Conservation (phyloP, 2,329 filamentous ascomycete genomes). For the Lojkania enalia region DNA sequence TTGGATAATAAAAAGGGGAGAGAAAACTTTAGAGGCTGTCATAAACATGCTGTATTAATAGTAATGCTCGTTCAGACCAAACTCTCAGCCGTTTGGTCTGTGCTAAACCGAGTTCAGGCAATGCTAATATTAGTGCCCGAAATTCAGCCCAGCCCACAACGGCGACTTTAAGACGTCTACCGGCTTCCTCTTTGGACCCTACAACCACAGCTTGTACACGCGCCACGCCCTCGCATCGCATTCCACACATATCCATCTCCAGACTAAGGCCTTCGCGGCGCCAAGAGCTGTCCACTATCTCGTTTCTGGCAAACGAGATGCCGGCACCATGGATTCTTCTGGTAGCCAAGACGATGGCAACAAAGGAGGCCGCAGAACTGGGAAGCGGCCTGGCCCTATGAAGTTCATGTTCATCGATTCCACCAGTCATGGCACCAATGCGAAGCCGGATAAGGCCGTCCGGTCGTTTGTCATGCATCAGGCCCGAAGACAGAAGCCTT, state of each 20-base stretch:
- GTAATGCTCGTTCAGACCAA: too few relatives aligned
- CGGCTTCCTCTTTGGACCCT: too few relatives aligned
- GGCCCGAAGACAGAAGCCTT: constrained; percentile 34
- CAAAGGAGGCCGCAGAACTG: constrained; percentile 10
- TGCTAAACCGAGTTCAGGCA: too few relatives aligned
- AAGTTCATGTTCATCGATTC: constrained; percentile 44
- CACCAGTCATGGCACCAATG: constrained; percentile 29
- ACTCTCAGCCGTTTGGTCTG: too few relatives aligned
- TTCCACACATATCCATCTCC: not conserved
- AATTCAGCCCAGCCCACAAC: too few relatives aligned
- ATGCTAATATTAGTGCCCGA: too few relatives aligned
- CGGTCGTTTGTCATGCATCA: constrained; percentile 44
- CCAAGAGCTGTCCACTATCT: not conserved
- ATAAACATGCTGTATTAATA: too few relatives aligned
- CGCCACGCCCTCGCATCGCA: not conserved
- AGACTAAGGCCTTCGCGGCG: not conserved
- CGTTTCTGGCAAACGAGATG: constrained; percentile 7
- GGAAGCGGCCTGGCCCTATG: constrained; percentile 17
- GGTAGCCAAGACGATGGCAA: constrained; percentile 9
- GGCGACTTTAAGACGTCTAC: too few relatives aligned
- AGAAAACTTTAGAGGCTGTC: too few relatives aligned
- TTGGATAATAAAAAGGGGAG: too few relatives aligned
- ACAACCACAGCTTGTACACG: not conserved
- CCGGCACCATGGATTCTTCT: constrained; percentile 11
- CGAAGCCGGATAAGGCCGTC: constrained; percentile 37